phyloP scores from a whole-genome alignment of 164 flowering plant species.

The Nymphaea colorata region DNA sequence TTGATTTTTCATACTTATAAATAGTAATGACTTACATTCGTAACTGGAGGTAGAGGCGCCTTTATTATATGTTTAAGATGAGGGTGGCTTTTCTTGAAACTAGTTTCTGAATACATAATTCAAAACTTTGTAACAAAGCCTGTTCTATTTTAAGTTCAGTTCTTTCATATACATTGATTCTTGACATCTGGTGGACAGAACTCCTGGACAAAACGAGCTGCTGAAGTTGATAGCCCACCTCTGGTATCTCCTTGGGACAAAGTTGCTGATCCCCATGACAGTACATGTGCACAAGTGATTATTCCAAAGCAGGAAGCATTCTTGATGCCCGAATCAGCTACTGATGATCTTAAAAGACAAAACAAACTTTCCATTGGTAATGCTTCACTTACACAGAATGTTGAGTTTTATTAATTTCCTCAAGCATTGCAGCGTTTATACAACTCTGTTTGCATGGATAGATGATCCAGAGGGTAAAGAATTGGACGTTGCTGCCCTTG shows the following conservation, averaged over 20 bases:
- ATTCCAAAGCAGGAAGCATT: slow-evolving; percentile 31
- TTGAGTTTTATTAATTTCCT: background rate
- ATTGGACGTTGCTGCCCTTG: slow-evolving; percentile 27
- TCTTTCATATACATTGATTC: too few species aligned
- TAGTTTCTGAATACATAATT: too few species aligned
- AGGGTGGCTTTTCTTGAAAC: too few species aligned
- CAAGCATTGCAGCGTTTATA: background rate
- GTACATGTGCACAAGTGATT: slow-evolving; percentile 49
- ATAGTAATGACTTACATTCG: too few species aligned
- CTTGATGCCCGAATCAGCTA: slow-evolving; percentile 17
- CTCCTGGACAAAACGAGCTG: slow-evolving; percentile 49
- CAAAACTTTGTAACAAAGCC: too few species aligned
- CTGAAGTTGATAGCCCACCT: slow-evolving; percentile 43
- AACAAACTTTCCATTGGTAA: slow-evolving; percentile 32
- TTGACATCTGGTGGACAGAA: slow-evolving; percentile 23
- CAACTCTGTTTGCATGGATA: background rate
- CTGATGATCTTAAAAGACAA: slow-evolving; percentile 17
- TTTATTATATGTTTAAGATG: too few species aligned
- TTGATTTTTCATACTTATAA: too few species aligned
- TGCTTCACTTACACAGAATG: background rate
- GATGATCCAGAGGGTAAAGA: slow-evolving; percentile 36
- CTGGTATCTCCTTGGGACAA: slow-evolving; percentile 22
- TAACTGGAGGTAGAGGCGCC: too few species aligned
- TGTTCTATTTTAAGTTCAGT: too few species aligned
- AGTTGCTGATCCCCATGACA: slow-evolving; percentile 35